A percentile compares a stretch with the other conserved stretches of the same genome.
Evolutionary conservation across 345 rosid species (phyloP).

Genomic region (Carallia brachiata): DNA sequence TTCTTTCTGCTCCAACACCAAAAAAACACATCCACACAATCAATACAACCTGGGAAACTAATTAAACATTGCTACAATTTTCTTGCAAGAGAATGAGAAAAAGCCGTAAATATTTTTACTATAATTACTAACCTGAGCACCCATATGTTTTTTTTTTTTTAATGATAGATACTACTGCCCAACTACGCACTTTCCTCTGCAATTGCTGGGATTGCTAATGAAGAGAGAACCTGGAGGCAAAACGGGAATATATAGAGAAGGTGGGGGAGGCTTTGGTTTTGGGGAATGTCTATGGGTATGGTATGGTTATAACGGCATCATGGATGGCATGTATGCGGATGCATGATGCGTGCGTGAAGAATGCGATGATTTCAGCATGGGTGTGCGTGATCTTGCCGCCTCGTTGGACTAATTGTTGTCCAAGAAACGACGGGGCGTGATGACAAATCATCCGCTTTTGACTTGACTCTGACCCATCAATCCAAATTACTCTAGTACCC

Average conservation of each 20-base stretch:
- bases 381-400: slow-evolving; percentile 38
- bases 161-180: too few relatives aligned
- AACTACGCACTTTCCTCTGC: neutral
- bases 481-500: slow-evolving; percentile 11
- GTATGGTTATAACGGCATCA: neutral
- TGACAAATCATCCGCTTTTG: slow-evolving; percentile 13
- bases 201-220: slow-evolving; percentile 13
- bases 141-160: slow-evolving; percentile 4
- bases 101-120: too few relatives aligned
- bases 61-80: neutral
- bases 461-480: slow-evolving; percentile 21
- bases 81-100: neutral
- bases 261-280: neutral
- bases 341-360: neutral
- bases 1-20: slow-evolving; percentile 30
- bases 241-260: slow-evolving; percentile 30
- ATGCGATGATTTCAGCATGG: slow-evolving; percentile 29
- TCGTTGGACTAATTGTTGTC: slow-evolving; percentile 26
- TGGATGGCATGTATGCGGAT: neutral
- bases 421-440: slow-evolving; percentile 26
- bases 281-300: neutral
- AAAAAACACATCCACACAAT: neutral
- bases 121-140: slow-evolving; percentile 45
- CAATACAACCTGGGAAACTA: neutral
- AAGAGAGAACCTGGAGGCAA: slow-evolving; percentile 21